Evolutionary conservation across 768 basidiomycete species (phyloP), one percentile per base, ranked within the genome.

Genomic region (Russula sp.): DNA sequence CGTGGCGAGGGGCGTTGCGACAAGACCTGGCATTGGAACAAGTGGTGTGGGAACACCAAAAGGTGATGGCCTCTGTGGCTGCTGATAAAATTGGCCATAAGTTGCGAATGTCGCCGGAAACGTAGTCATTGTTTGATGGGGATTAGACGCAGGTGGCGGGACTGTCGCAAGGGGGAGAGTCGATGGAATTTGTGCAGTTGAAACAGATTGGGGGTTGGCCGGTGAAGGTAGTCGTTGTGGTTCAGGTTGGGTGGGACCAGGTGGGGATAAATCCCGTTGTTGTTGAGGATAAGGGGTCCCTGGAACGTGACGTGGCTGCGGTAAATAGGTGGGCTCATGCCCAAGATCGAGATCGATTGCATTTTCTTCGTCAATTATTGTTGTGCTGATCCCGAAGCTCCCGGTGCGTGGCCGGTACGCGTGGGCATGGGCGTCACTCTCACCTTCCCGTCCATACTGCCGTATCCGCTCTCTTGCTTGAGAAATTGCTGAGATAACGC

Each of bases 221-320:
- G 49, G 56, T 4, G 50, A 34, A 22, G 56, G 34, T 59, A 10
- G 45, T 54, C 4, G 61, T 63, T 43, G 57, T 42, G 46, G 62
- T 58, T 63, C 56, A 59, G 42, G 42, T 47, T 58, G 57, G 0
- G 36, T 45, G 51, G 38, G 32, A 41, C 38, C 9, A 20, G 42
- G 8, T 6, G 36, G 29, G 18, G 20, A 13, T 20, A 45, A 47
- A 47, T n/a, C 20, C 14, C 14, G 16, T 49, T 58, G 42, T 43
- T 45, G n/a, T 46, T 20, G 59, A 43, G 61, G 56, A 34, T 62
- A 18, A 14, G 61, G 61, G 4, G 62, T 59, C 41, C 58, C 58
- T 59, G 62, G 57, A 59, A 63, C 52, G 51, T 63, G 58, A 58
- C 58, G 62, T 53, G 62, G 51, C 61, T 36, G 38, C 45, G 61